These are phyloP conservation scores for Phoma herbarum DNA, from an alignment of 2,329 filamentous ascomycete species.

Conservation along the genomic window DNA sequence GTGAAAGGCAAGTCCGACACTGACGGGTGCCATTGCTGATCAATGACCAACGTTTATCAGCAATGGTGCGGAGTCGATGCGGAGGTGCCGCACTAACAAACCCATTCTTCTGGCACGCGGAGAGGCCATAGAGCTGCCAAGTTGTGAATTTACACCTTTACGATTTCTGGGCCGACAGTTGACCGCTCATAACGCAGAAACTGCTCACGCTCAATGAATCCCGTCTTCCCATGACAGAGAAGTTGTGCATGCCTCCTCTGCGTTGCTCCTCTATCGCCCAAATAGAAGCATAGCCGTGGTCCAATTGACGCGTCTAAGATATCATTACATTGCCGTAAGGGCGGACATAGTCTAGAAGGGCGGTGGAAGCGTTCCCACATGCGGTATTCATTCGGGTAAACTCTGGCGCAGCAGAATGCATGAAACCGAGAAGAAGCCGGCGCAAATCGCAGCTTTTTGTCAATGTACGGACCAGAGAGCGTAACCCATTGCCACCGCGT, in stretches of 20 bases:
- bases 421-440: slow-evolving; percentile 1
- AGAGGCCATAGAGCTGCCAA: neutral
- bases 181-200: neutral
- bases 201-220: neutral
- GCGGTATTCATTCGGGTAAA: neutral
- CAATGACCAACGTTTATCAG: slow-evolving; percentile 23
- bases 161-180: neutral
- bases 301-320: slow-evolving; percentile 7
- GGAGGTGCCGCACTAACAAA: slow-evolving; percentile 19
- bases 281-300: neutral
- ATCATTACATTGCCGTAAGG: slow-evolving; percentile 3
- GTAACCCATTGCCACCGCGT: neutral
- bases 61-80: slow-evolving; percentile 6
- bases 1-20: slow-evolving; percentile 17
- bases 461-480: neutral
- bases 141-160: neutral
- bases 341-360: slow-evolving; percentile 10
- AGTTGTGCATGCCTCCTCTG: neutral
- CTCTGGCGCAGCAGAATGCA: neutral
- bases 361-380: slow-evolving; percentile 21
- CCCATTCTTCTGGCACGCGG: slow-evolving; percentile 9
- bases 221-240: neutral
- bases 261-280: neutral
- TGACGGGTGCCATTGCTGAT: slow-evolving; percentile 35
- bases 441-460: neutral